These are phyloP conservation scores for Lichtheimia corymbifera DNA, from an alignment of 371 early-diverging fungal species.

Conservation along the genomic window DNA sequence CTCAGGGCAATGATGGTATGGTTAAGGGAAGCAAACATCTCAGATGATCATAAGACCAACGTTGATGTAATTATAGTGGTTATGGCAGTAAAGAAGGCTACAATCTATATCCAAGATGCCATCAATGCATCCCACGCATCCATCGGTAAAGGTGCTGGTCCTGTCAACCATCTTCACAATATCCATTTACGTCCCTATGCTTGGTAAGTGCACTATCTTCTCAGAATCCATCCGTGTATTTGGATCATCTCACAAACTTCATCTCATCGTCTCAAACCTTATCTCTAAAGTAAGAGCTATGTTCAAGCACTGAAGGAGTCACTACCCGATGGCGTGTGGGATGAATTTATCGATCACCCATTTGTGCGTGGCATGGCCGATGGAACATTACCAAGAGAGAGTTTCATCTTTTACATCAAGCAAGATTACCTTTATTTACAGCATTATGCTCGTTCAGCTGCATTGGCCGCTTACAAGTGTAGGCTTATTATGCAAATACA, in stretches of 20 bases:
- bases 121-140: slow-evolving; percentile 44
- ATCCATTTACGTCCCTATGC: slow-evolving; percentile 50
- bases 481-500: slow-evolving; percentile 34
- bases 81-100: slow-evolving; percentile 47
- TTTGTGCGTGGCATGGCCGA: slow-evolving; percentile 78
- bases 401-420: slow-evolving; percentile 74
- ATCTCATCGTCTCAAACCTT: slow-evolving; percentile 6
- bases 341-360: slow-evolving; percentile 68
- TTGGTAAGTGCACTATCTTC: slow-evolving; percentile 28
- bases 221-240: not conserved
- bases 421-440: slow-evolving; percentile 83
- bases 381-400: slow-evolving; percentile 70
- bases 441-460: slow-evolving; percentile 78
- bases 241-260: not conserved
- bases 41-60: not conserved
- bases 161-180: slow-evolving; percentile 74
- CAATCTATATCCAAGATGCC: slow-evolving; percentile 61
- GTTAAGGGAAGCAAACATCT: not conserved
- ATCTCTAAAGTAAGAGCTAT: slow-evolving; percentile 42
- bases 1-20: slow-evolving; percentile 57
- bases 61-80: slow-evolving; percentile 29
- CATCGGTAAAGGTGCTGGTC: slow-evolving; percentile 74
- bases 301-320: slow-evolving; percentile 46
- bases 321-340: slow-evolving; percentile 58
- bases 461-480: slow-evolving; percentile 78